Percentiles rank a stretch among this genome's conserved stretches.
phyloP scores from a whole-genome alignment of 805 yeast genomes.

The Yamadazyma akitaensis region DNA sequence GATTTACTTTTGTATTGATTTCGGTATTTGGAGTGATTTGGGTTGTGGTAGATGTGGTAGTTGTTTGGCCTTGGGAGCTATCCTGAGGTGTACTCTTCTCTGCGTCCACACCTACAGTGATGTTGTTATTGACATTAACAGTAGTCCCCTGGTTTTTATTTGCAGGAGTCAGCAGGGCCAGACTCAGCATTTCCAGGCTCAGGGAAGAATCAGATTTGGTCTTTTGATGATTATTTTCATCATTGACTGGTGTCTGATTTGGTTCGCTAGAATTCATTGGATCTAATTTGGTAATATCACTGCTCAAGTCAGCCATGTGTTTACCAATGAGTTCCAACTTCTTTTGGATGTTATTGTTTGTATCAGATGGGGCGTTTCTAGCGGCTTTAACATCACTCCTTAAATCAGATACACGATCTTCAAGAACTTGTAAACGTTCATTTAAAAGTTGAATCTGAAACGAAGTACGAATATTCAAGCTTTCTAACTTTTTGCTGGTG shows the following conservation, averaged over 20 bases:
- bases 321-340: conserved; percentile 14
- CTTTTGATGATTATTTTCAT: neutral
- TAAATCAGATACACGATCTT: conserved; percentile 2
- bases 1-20: neutral
- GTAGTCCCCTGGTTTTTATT: neutral
- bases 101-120: conserved; percentile 1
- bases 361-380: neutral
- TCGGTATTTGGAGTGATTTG: neutral
- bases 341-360: conserved; percentile 9
- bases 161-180: conserved; percentile 4
- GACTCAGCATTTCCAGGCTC: neutral
- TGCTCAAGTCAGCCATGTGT: conserved; percentile 15
- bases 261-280: neutral
- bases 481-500: conserved; percentile 21
- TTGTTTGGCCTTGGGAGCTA: conserved; percentile 3
- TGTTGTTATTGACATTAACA: conserved; percentile 1
- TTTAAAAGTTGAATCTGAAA: conserved; percentile 12
- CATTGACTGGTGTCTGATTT: neutral
- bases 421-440: conserved; percentile 11
- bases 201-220: neutral
- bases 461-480: conserved; percentile 15
- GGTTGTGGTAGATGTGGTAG: conserved; percentile 1
- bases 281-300: conserved; percentile 13
- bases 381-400: neutral
- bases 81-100: neutral